Percentiles rank a stretch among this genome's conserved stretches.
phyloP scores from a whole-genome alignment of 257 asterid genomes.

The Scutellaria barbata region DNA sequence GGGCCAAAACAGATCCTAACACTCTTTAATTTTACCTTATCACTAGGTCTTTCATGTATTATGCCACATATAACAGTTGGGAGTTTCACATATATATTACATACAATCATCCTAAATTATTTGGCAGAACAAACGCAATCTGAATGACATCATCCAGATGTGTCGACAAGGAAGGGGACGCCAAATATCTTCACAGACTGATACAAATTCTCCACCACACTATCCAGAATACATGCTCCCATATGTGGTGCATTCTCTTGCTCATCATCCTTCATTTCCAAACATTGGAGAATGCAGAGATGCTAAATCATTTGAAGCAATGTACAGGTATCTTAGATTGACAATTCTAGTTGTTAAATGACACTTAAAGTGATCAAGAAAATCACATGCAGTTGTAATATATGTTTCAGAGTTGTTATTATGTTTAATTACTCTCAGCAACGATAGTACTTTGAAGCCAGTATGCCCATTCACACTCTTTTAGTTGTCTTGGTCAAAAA shows the following conservation, averaged over 20 bases:
- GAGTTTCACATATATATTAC: slow-evolving; percentile 16
- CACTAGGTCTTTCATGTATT: slow-evolving; percentile 17
- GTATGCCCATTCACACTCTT: slow-evolving; percentile 8
- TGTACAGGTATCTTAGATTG: slow-evolving; percentile 80
- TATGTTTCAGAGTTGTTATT: slow-evolving; percentile 26
- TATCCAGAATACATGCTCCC: slow-evolving; percentile 87
- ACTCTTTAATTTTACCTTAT: slow-evolving; percentile 23
- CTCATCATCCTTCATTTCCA: slow-evolving; percentile 85
- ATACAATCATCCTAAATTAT: slow-evolving; percentile 33
- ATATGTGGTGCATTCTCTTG: slow-evolving; percentile 91
- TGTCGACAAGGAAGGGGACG: slow-evolving; percentile 84
- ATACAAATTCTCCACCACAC: slow-evolving; percentile 55
- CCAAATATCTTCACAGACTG: slow-evolving; percentile 66
- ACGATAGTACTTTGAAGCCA: not conserved
- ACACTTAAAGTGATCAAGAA: slow-evolving; percentile 23
- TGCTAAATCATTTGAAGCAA: slow-evolving; percentile 69
- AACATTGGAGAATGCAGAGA: slow-evolving; percentile 83
- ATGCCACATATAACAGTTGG: slow-evolving; percentile 10
- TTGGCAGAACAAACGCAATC: slow-evolving; percentile 76
- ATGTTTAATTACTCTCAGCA: slow-evolving; percentile 23
- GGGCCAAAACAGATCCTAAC: slow-evolving; percentile 3
- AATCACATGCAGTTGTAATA: slow-evolving; percentile 35
- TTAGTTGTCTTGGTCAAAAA: slow-evolving; percentile 16
- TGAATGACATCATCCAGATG: slow-evolving; percentile 88
- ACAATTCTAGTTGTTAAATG: slow-evolving; percentile 29